phyloP scores from a whole-genome alignment of 352 stramenopile genomes.

The Phytophthora citrophthora region DNA sequence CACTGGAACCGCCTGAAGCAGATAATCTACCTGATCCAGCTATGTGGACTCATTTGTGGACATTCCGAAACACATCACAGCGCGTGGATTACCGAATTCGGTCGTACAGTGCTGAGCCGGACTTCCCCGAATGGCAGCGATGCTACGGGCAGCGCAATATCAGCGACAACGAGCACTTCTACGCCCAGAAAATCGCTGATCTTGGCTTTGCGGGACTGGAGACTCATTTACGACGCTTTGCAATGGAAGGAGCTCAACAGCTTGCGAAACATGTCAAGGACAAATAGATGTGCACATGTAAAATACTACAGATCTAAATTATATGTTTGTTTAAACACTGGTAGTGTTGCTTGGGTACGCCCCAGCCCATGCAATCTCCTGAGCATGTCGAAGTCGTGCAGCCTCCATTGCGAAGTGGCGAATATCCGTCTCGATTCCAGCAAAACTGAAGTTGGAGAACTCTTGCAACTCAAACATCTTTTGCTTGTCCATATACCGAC shows the following conservation, averaged over 20 bases:
- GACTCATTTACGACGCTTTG: slow-evolving; percentile 35
- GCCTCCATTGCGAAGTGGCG: slow-evolving; percentile 29
- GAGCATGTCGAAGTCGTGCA: slow-evolving; percentile 15
- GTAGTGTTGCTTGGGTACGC: slow-evolving; percentile 10
- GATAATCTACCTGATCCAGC: slow-evolving; percentile 47
- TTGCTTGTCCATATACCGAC: slow-evolving; percentile 18
- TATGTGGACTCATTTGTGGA: slow-evolving; percentile 73
- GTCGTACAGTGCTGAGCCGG: slow-evolving; percentile 47
- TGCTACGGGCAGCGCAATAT: slow-evolving; percentile 58
- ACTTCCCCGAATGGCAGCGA: slow-evolving; percentile 52
- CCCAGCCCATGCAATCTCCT: slow-evolving; percentile 12
- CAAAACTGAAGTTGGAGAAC: slow-evolving; percentile 20
- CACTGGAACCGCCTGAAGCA: slow-evolving; percentile 19
- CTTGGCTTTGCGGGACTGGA: slow-evolving; percentile 41
- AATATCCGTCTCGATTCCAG: slow-evolving; percentile 24
- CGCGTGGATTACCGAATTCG: slow-evolving; percentile 52
- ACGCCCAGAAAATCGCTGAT: slow-evolving; percentile 29
- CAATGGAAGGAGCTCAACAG: slow-evolving; percentile 36
- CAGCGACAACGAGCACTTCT: slow-evolving; percentile 41
- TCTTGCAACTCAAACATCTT: slow-evolving; percentile 24
- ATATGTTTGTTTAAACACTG: not conserved
- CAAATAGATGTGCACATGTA: too few relatives aligned
- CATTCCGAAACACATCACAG: slow-evolving; percentile 52
- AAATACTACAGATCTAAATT: too few relatives aligned
- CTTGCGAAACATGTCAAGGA: slow-evolving; percentile 2